phyloP scores from a whole-genome alignment of 805 yeast genomes.

The Candida nanaspora region DNA sequence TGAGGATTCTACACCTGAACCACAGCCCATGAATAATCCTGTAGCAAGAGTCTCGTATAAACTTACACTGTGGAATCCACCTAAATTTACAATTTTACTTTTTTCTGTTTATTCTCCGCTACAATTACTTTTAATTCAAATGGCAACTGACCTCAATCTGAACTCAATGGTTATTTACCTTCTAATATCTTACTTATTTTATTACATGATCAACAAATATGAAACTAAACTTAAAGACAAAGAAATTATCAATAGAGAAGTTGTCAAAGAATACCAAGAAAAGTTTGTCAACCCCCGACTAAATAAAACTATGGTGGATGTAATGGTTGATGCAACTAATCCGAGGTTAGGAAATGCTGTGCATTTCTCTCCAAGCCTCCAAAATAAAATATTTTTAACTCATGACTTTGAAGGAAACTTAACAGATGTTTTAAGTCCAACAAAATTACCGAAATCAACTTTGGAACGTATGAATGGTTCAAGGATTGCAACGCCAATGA shows the following conservation, averaged over 20 bases:
- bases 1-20: background rate
- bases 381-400: conserved; percentile 37
- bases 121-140: conserved; percentile 31
- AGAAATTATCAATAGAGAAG: conserved; percentile 51
- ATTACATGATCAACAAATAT: conserved; percentile 36
- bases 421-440: conserved; percentile 4
- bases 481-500: conserved; percentile 1
- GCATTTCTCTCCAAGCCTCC: conserved; percentile 21
- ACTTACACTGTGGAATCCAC: conserved; percentile 60
- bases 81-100: conserved; percentile 44
- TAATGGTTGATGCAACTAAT: conserved; percentile 48
- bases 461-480: conserved; percentile 2
- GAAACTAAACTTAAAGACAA: conserved; percentile 48
- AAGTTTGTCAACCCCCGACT: conserved; percentile 57
- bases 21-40: background rate
- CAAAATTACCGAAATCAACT: conserved; percentile 1
- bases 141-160: conserved; percentile 13
- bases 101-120: conserved; percentile 56
- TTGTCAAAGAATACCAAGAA: conserved; percentile 52
- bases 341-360: conserved; percentile 9
- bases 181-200: conserved; percentile 27
- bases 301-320: conserved; percentile 48
- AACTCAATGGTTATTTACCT: conserved; percentile 21
- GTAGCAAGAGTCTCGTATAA: conserved; percentile 1
- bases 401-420: conserved; percentile 31